Evolutionary conservation across 2,329 filamentous ascomycete species (phyloP), one percentile per base, ranked within the genome.

Genomic region (Pochonia chlamydosporia): DNA sequence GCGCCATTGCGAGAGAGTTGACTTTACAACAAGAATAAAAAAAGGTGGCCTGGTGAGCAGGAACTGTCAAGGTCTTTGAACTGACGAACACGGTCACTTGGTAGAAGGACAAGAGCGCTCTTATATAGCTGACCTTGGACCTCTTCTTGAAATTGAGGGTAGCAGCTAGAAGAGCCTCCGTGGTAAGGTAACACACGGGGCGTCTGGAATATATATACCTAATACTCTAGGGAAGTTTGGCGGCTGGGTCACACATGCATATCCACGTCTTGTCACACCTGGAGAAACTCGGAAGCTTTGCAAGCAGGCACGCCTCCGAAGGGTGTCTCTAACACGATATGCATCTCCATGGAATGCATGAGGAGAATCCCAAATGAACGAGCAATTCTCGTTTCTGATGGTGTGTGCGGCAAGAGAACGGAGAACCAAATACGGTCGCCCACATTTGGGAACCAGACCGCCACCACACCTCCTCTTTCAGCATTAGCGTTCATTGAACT

Each of bases 251-350:
- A 36, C 20, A 16, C 33, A 16, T 28, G 26, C 26, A 13, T 8
- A 7, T 28, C 13, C 13, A 13, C 7, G 13, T 28, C 33, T 18
- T 36, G 33, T 40, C 13, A 40, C n/a, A 45, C 35, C 18, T 23
- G 23, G 33, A 31, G 23, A 37, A 31, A n/a, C 13, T 20, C 6
- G 7, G 31, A 23, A 14, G 21, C 23, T 25, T 16, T 28, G 4
- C 10, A 43, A 11, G 43, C 35, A 13, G 8, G 9, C n/a, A 10
- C 11, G 23, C 20, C 40, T n/a, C 33, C 14, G 31, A 14, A 36
- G 42, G 39, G 4, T 23, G 45, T 30, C 35, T 46, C 36, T n/a
- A 45, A 40, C 5, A 26, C 30, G 33, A 45, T 37, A 26, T 37
- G 16, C 4, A 14, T 5, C 30, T 33, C 13, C 10, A 8, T 35